Base-by-base conservation (phyloP, 2,329 filamentous ascomycete genomes). In the Alternaria brassicae region DNA sequence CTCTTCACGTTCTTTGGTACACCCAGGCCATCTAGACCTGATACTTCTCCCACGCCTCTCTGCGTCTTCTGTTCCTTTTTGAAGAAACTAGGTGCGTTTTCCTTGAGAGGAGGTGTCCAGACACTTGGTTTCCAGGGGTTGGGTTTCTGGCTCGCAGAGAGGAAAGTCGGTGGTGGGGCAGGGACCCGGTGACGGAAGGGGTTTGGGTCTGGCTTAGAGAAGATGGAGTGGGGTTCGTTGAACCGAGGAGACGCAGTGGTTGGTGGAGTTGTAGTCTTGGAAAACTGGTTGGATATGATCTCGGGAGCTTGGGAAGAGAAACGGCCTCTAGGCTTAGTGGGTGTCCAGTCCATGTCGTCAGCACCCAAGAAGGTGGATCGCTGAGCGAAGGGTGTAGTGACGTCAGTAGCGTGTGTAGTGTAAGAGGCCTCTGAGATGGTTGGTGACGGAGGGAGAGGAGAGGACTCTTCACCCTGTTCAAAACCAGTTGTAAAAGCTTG, bases 281-380 rank as follows among this genome's bases (percentile, higher is more conserved):
- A 39, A 21, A 49, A 69, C 15, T 68, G 64, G 19, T 66, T 63
- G n/a, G 72, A 67, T 10, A 72, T 37, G 36, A 73, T 39, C 56
- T 28, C 67, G 52, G 28, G 70, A 56, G 10, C 53, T 9, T 64
- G 28, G 2, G n/a, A 83, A 83, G 55, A 81, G 79, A 75, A 76
- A 37, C 63, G 63, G 10, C 61, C 58, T 15, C 54, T 51, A 6
- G 44, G 21, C 44, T 48, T 60, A 10, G 86, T 87, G 0, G 89
- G 88, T 2, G 88, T 85, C 87, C 90, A 92, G 70, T 93, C 91
- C 91, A 93, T 93, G 55, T 85, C 84, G 37, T 89, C 85, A 1
- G 79, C 80, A 17, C 63, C 61, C 19, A 64, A 56, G 25, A 63
- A 63, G 21, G 44, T 50, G 59, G 51, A 56, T 40, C 59, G 54